phyloP scores from a whole-genome alignment of 805 yeast species.

The Schwanniomyces occidentalis region DNA sequence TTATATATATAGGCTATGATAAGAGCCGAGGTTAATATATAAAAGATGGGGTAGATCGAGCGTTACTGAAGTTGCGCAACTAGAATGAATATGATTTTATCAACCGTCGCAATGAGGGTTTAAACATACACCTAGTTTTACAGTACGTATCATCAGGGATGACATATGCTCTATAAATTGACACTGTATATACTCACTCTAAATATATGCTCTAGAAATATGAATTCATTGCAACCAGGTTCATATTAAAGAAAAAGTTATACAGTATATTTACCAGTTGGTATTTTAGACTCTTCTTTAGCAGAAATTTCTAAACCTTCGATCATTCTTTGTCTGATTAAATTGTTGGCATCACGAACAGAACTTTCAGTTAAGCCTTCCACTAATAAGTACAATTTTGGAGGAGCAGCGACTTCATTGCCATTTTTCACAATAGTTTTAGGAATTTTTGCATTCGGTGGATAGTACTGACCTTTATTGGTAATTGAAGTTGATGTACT shows the following conservation, averaged over 20 bases:
- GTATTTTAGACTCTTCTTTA: conserved; percentile 41
- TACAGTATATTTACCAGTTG: conserved; percentile 52
- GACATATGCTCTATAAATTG: no score
- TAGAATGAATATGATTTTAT: no score
- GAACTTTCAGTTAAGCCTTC: conserved; percentile 69
- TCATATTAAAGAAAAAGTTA: conserved; percentile 12
- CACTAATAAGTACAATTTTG: conserved; percentile 72
- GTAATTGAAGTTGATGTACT: conserved; percentile 76
- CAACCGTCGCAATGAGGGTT: no score
- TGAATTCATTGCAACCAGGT: no score
- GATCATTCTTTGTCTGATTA: conserved; percentile 54
- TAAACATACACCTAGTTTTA: no score
- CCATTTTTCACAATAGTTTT: conserved; percentile 52
- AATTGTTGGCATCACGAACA: conserved; percentile 58
- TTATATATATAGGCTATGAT: background rate
- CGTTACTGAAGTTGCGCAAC: no score
- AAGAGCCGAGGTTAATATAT: no score
- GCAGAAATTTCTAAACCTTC: conserved; percentile 56
- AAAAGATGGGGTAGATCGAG: conserved; percentile 4
- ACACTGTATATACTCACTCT: no score
- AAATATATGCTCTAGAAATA: no score
- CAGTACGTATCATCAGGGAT: no score
- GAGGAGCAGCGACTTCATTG: conserved; percentile 53
- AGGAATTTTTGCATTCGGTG: conserved; percentile 40
- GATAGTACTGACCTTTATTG: conserved; percentile 72